Conservation (phyloP, 176 grass and related monocot genomes). For the Raddia distichophylla region DNA sequence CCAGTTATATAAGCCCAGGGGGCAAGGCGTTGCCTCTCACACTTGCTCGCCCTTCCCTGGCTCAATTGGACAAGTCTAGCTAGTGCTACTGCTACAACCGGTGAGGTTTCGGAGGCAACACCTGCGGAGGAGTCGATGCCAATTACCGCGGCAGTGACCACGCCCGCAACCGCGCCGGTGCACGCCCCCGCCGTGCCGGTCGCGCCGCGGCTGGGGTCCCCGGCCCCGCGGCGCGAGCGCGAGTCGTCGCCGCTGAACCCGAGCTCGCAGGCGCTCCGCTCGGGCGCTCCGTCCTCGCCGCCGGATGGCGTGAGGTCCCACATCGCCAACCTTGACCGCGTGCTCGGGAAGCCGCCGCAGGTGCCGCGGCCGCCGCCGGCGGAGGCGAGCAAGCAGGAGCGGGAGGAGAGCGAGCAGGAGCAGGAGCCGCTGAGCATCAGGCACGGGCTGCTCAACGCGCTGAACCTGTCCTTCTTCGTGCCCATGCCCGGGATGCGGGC, state of each 20-base stretch:
- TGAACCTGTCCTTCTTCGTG: constrained; percentile 71
- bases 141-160: constrained; percentile 42
- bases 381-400: neutral
- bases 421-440: constrained; percentile 44
- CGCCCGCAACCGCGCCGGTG: constrained; percentile 42
- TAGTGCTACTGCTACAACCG: neutral
- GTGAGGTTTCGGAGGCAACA: neutral
- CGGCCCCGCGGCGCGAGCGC: constrained; percentile 43
- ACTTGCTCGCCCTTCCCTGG: neutral
- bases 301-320: constrained; percentile 31
- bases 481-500: constrained; percentile 53
- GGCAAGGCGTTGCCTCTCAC: neutral
- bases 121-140: constrained; percentile 18
- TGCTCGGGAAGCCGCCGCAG: constrained; percentile 66
- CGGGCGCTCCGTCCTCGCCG: neutral
- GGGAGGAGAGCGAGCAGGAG: constrained; percentile 32
- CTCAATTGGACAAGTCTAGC: neutral
- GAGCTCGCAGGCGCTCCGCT: constrained; percentile 40
- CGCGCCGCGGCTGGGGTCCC: constrained; percentile 38
- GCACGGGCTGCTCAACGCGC: constrained; percentile 55
- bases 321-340: constrained; percentile 80
- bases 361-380: neutral
- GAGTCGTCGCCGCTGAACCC: constrained; percentile 61
- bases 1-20: constrained; percentile 15
- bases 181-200: constrained; percentile 27